Evolutionary conservation across 164 flowering plant genomes (phyloP), one percentile per base, ranked within the genome.

Genomic region (Euptelea pleiosperma): DNA sequence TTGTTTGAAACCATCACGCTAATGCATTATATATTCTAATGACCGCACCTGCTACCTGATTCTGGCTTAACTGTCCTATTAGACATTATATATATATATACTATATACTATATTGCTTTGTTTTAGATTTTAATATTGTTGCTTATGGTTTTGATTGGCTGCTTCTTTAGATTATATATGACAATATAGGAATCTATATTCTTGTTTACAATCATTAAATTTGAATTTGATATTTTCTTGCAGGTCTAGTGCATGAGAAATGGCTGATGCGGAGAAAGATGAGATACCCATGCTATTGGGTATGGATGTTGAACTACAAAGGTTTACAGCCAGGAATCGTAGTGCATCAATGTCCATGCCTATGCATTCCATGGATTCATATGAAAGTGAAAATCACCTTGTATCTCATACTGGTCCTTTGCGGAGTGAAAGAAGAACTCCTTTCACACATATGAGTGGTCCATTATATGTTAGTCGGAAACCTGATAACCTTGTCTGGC

Each of bases 351-450:
- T 77, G 53, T 81, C 89, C 12, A 70, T 62, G 28, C 77, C 84
- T 16, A 60, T 51, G 62, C 52, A 59, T 46, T 71, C 75, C 6
- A 5, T 64, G 51, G 80, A 77, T 7, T 71, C 75, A 3, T 66
- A 48, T 68, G 72, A 65, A 37, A 59, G 51, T 57, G 75, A 52
- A 63, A 43, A 50, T 51, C 62, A 21, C 52, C 65, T 72, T 58
- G 78, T 71, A 10, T 77, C 82, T 8, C 71, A 72, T 71, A 88
- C 96, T 33, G 97, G 93, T 62, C 91, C 96, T 3, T 60, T 84
- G 52, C 67, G 73, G 42, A 77, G 55, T 62, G 74, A 72, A 65
- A 76, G 70, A 47, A 68, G 58, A 64, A 68, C 73, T 57, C 68
- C 90, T 3, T 62, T 63, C 10, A 12, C 69, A 47, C 86, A 77